These are phyloP conservation scores for Coix lacrymajobi DNA, from an alignment of 176 grass and related monocot species.

Conservation along the genomic window DNA sequence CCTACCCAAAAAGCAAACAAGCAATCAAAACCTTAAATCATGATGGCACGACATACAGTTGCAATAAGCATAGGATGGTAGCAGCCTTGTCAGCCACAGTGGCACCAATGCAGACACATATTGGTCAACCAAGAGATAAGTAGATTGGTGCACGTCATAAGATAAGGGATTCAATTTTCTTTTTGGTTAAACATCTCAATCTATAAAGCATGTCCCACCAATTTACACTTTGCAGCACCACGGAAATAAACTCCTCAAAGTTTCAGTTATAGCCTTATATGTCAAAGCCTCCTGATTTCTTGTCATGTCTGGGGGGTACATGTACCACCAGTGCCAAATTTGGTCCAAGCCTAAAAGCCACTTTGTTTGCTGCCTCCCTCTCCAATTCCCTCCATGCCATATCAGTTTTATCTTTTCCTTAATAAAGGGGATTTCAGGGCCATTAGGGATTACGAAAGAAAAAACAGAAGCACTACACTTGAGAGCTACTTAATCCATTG, in stretches of 20 bases:
- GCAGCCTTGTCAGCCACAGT: too few relatives aligned
- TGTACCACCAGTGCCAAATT: not conserved
- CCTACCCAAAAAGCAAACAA: not conserved
- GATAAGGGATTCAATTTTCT: too few relatives aligned
- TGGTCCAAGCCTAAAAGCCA: not conserved
- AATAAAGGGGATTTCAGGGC: not conserved
- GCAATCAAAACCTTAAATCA: too few relatives aligned
- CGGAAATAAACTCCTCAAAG: not conserved
- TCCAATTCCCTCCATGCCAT: not conserved
- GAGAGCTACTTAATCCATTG: not conserved
- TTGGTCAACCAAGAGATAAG: too few relatives aligned
- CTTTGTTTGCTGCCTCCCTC: not conserved
- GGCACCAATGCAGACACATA: too few relatives aligned
- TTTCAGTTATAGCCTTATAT: not conserved
- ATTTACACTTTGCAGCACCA: not conserved
- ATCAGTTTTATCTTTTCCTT: not conserved
- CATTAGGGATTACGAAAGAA: not conserved
- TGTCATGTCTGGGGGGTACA: not conserved
- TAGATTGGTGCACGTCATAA: too few relatives aligned
- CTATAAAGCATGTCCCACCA: not conserved
- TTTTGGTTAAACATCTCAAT: not conserved
- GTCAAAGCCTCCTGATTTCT: not conserved
- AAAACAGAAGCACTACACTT: not conserved
- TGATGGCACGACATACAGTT: too few relatives aligned
- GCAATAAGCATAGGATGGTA: too few relatives aligned